phyloP scores from a whole-genome alignment of 2,329 filamentous ascomycete genomes.

The Herpotrichia juniperi region DNA sequence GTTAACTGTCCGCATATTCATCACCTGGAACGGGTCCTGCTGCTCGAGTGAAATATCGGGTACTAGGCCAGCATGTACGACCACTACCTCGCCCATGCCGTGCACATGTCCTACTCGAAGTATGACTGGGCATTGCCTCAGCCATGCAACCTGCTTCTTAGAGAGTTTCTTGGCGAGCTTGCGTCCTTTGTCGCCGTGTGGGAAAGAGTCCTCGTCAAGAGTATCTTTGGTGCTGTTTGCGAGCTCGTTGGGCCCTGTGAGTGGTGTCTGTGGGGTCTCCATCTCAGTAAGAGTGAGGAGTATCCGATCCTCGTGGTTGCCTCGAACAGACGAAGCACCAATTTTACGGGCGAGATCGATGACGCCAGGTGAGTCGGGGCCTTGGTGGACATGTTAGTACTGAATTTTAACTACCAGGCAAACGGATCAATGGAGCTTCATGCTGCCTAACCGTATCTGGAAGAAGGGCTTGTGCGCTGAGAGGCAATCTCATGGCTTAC shows the following conservation, averaged over 20 bases:
- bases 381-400: constrained; percentile 16
- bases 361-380: constrained; percentile 80
- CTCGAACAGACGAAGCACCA: constrained; percentile 81
- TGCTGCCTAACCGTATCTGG: no score
- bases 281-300: constrained; percentile 66
- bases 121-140: constrained; percentile 77
- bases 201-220: constrained; percentile 36
- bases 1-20: constrained; percentile 89
- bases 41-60: constrained; percentile 72
- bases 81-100: constrained; percentile 67
- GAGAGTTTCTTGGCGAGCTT: constrained; percentile 64
- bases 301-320: constrained; percentile 90
- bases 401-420: no score
- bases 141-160: constrained; percentile 69
- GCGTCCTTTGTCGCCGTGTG: constrained; percentile 48
- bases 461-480: no score
- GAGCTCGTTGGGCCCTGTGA: constrained; percentile 39
- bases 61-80: constrained; percentile 86
- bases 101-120: constrained; percentile 70
- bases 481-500: constrained; percentile 8
- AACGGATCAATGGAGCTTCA: background rate
- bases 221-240: constrained; percentile 32
- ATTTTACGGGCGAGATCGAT: constrained; percentile 75
- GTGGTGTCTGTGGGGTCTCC: constrained; percentile 22
- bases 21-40: constrained; percentile 80